Evolutionary conservation across 768 basidiomycete genomes (phyloP), one percentile per base, ranked within the genome.

Genomic region (Tulasnella sp.): DNA sequence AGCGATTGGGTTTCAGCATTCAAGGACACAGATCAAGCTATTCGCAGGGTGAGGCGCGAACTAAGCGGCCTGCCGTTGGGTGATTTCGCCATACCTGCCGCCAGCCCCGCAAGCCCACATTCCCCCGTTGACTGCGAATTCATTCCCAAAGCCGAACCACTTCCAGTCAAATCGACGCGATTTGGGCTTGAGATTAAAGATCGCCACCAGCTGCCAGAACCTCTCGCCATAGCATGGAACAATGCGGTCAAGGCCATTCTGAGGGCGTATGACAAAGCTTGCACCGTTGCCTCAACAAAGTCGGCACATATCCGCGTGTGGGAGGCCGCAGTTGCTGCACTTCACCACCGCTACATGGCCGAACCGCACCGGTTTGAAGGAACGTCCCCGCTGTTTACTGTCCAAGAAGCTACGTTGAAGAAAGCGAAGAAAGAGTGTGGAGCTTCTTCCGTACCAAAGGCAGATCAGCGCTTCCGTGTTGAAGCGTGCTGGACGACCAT

Each of bases 401-500:
- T 69, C 16, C 83, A 88, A 80, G 87, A 88, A 76, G 83, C 88
- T 80, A 91, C 91, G 1, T 87, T 92, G 87, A 87, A 88, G 31
- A 84, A 88, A 60, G 90, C 92, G 0, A 88, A 85, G 81, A 84
- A 88, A 69, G 86, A 89, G 72, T 88, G 93, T 28, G 92, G 92
- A 0, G 90, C 90, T 82, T 87, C 89, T 0, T 88, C 87, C 69
- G 37, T 42, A 22, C 92, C 91, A 9, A 88, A 87, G 9, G 91
- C 91, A 0, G 92, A 93, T 84, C 87, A 87, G 64, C 88, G 91
- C 50, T 92, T 90, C 85, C 82, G 88, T 18, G 90, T 92, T 11
- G 92, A 93, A 83, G 91, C 91, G 0, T 87, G 91, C 77, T 90
- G 89, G 88, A 82, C 85, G 16, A 89, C 89, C 8, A 84, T 93